Evolutionary conservation across 2,329 filamentous ascomycete genomes (phyloP).

Genomic region (Amesomyces nigricolor): DNA sequence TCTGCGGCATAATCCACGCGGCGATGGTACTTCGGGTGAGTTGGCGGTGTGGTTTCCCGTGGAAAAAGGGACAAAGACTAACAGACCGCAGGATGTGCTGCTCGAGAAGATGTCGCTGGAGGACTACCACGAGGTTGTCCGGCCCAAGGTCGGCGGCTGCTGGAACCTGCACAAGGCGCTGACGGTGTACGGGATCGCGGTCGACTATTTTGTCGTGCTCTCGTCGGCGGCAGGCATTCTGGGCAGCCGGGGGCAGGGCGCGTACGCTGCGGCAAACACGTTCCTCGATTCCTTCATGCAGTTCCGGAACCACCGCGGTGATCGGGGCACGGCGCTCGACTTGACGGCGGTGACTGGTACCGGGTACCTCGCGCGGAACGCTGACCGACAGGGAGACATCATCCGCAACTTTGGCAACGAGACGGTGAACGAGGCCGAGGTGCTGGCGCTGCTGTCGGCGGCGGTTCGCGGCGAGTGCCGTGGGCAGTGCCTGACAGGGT

Average conservation of each 20-base stretch:
- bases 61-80: slow-evolving; percentile 3
- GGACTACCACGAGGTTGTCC: slow-evolving; percentile 26
- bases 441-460: slow-evolving; percentile 47
- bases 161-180: slow-evolving; percentile 25
- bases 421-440: slow-evolving; percentile 46
- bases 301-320: slow-evolving; percentile 30
- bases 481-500: slow-evolving; percentile 29
- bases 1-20: slow-evolving; percentile 31
- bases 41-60: slow-evolving; percentile 8
- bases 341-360: slow-evolving; percentile 46
- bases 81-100: slow-evolving; percentile 25
- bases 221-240: slow-evolving; percentile 39
- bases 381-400: slow-evolving; percentile 41
- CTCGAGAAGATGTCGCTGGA: slow-evolving; percentile 24
- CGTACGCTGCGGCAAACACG: slow-evolving; percentile 34
- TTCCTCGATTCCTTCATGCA: slow-evolving; percentile 37
- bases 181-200: not conserved
- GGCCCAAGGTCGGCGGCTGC: slow-evolving; percentile 23
- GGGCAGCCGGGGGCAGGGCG: slow-evolving; percentile 27
- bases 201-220: slow-evolving; percentile 27
- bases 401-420: slow-evolving; percentile 39
- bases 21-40: slow-evolving; percentile 30
- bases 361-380: slow-evolving; percentile 45
- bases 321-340: slow-evolving; percentile 42
- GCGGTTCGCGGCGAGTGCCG: slow-evolving; percentile 24